Evolutionary conservation across 371 early-diverging fungal genomes (phyloP), one percentile per base, ranked within the genome.

Genomic region (Mortierella sp.): DNA sequence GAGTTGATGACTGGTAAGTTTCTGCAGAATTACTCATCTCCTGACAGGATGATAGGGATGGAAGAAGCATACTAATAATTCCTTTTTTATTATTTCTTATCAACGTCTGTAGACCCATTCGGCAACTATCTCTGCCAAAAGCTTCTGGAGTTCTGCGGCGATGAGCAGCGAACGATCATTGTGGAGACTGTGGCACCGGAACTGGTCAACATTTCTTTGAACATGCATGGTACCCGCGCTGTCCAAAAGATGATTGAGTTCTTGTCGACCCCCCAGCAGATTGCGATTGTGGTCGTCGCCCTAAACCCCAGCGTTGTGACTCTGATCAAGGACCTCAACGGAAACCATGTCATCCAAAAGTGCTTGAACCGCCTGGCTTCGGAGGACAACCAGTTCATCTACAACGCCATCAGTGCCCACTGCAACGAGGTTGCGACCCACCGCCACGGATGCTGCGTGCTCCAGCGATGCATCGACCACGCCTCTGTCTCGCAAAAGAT

Each of bases 271-370:
- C 88, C 90, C 34, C 84, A 90, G 67, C 94, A 94, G 82, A 95
- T 95, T 69, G 87, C 91, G 13, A 86, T 92, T 6, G 89, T 96
- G 4, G 91, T 92, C 22, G 78, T 79, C 9, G 95, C 97, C 24
- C 86, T 99, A 26, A 88, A 90, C 69, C 89, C 90, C 14, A 91
- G 94, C 75, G 95, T 97, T 2, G 95, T 97, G 9, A 87, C 93
- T 10, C 84, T 99, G 66, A 96, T 99, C 76, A 95, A 97, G 79
- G 98, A 98, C 82, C 91, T 98, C 55, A 99, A 99, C 85, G 99
- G 99, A 63, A 99, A 99, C 87, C 99, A 99, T 79, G 99, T 99
- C 37, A 94, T 99, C 64, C 99, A 99, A 87, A 99, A 98, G 86
- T 97, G 97, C 77, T 91, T 99, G 50, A 93, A 94, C 80, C 88